Evolutionary conservation across 352 stramenopile genomes (phyloP).

Genomic region (Halophytophthora polymorphica): DNA sequence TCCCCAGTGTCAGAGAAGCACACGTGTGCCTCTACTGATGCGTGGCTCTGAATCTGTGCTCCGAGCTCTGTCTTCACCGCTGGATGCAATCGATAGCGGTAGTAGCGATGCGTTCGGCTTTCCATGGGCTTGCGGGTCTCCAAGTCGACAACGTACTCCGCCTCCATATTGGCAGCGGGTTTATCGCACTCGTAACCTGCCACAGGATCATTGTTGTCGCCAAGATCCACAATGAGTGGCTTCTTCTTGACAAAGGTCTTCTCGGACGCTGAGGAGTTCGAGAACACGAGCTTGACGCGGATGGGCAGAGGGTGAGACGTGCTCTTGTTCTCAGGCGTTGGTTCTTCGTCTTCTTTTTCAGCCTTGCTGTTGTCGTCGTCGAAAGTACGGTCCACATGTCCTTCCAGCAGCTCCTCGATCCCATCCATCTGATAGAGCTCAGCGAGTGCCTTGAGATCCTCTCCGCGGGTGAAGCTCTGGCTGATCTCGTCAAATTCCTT

Average conservation of each 20-base stretch:
- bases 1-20: conserved; percentile 20
- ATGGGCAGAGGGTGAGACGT: conserved; percentile 14
- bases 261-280: conserved; percentile 12
- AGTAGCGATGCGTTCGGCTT: conserved; percentile 52
- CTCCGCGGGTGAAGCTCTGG: conserved; percentile 35
- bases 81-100: conserved; percentile 47
- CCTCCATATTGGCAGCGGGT: conserved; percentile 14
- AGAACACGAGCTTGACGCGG: conserved; percentile 43
- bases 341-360: conserved; percentile 9
- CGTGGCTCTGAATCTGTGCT: conserved; percentile 28
- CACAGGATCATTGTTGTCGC: conserved; percentile 25
- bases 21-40: conserved; percentile 32
- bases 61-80: background rate
- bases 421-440: conserved; percentile 82
- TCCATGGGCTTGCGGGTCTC: conserved; percentile 48
- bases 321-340: conserved; percentile 8
- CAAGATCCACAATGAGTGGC: conserved; percentile 62
- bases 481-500: conserved; percentile 46
- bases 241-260: conserved; percentile 25
- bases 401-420: conserved; percentile 72
- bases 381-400: conserved; percentile 1
- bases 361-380: conserved; percentile 1
- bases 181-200: background rate
- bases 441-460: conserved; percentile 64
- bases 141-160: conserved; percentile 46